phyloP scores from a whole-genome alignment of 148 eudicot species.

The Amaranthus cruentus region DNA sequence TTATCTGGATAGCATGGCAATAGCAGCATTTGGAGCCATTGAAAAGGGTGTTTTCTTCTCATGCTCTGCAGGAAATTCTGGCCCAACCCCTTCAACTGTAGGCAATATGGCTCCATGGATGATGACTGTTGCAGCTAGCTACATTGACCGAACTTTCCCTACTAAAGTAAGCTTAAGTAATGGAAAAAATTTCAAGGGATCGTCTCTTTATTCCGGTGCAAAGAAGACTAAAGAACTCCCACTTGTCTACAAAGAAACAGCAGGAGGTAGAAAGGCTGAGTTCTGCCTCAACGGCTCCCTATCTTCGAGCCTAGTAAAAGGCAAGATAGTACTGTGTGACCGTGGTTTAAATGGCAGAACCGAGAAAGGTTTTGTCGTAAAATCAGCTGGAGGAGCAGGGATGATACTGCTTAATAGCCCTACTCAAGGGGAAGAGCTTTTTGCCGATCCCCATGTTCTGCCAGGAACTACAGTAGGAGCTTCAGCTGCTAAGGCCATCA shows the following conservation, averaged over 20 bases:
- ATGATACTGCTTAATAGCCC: conserved; percentile 52
- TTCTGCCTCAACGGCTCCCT: conserved; percentile 45
- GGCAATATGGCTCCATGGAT: conserved; percentile 77
- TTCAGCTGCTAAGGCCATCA: conserved; percentile 37
- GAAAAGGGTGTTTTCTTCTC: conserved; percentile 56
- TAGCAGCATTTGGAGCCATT: conserved; percentile 57
- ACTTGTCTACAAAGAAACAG: conserved; percentile 42
- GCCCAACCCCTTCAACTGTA: conserved; percentile 54
- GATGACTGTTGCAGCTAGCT: conserved; percentile 68
- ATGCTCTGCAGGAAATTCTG: conserved; percentile 75
- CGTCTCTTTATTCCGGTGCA: conserved; percentile 43
- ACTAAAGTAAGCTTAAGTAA: conserved; percentile 51
- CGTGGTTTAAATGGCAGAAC: conserved; percentile 49
- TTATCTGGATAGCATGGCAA: conserved; percentile 52
- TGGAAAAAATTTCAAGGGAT: conserved; percentile 39
- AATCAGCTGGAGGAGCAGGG: conserved; percentile 61
- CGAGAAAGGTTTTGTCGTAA: conserved; percentile 52
- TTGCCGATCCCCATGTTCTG: conserved; percentile 58
- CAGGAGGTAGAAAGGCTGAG: conserved; percentile 42
- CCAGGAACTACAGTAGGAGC: conserved; percentile 58
- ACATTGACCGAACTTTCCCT: conserved; percentile 48
- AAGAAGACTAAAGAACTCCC: conserved; percentile 38
- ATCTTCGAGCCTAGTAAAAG: conserved; percentile 36
- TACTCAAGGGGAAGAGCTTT: conserved; percentile 51
- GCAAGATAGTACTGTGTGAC: conserved; percentile 58